Conservation (phyloP, 1,139 yeast species). For the Candida sp. region DNA sequence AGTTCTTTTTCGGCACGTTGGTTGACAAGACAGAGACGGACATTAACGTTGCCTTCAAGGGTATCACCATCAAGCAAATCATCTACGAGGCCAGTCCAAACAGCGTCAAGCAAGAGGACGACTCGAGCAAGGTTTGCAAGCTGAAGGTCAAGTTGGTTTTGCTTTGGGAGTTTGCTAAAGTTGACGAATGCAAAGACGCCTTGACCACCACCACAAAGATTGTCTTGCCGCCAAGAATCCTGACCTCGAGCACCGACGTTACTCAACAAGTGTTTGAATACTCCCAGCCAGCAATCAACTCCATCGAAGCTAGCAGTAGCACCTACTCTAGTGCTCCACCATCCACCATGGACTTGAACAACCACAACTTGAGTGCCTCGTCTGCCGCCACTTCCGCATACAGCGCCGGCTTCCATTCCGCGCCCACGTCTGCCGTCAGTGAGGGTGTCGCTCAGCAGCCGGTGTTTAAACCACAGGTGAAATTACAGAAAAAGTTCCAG, state of each 20-base stretch:
- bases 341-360: constrained; percentile 3
- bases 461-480: constrained; percentile 21
- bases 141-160: constrained; percentile 50
- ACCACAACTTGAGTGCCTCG: constrained; percentile 1
- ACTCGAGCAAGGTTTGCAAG: constrained; percentile 29
- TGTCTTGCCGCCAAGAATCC: constrained; percentile 31
- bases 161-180: constrained; percentile 66
- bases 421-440: background rate
- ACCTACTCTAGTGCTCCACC: background rate
- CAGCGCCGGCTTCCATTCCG: background rate
- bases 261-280: constrained; percentile 12
- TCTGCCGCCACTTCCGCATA: background rate
- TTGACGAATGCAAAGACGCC: constrained; percentile 39
- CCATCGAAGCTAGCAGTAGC: constrained; percentile 4
- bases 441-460: background rate
- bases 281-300: constrained; percentile 5
- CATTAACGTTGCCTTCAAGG: constrained; percentile 49
- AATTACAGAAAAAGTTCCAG: constrained; percentile 26
- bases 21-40: constrained; percentile 25
- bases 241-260: constrained; percentile 10
- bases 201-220: constrained; percentile 38
- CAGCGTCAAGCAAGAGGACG: constrained; percentile 10
- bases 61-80: constrained; percentile 61
- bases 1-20: constrained; percentile 36
- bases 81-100: constrained; percentile 31